Base-by-base conservation (phyloP, 1,284 basidiomycete genomes). In the Sanghuangporus sanghuang region DNA sequence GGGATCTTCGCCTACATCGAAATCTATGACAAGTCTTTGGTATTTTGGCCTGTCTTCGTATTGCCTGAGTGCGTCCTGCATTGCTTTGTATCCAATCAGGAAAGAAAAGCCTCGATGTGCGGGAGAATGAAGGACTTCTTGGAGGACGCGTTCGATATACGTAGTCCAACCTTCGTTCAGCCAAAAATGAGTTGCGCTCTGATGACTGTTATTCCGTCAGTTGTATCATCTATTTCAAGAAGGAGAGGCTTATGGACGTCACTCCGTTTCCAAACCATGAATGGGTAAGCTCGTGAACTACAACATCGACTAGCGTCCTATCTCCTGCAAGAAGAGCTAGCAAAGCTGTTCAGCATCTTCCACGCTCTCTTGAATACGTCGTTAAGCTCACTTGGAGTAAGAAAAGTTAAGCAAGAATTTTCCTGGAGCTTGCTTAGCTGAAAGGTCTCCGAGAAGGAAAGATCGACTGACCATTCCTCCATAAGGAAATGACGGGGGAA, bases 101-200 rank as follows among this genome's bases (percentile, higher is more conserved):
- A 81, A 94, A 40, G 85, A 85, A 71, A 95, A 95, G 12, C 87
- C 93, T 40, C 96, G 89, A 64, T 92, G 86, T 0, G 89, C 86
- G 16, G 92, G 85, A 0, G 89, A 85, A 71, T 96, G 87, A 1
- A 96, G 78, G 58, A 81, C 78, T 68, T 89, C 80, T 48, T 90
- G 86, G 42, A 97, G 80, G 8, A 97, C 78, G 23, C 95, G 86
- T 75, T 99, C 96, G 57, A 94, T 89, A 73, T 96, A 98, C 0
- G 93, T 96, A 39, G 95, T 97, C 90, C 93, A 97, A 40, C 94
- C 86, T 76, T 95, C 93, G 73, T 95, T 96, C 57, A 96, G 84
- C 93, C 93, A 96, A 79, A 96, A 96, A 73, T 93, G 90, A 4
- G 81, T 82, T 2, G 87, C 83, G 63, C 90, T 73, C 0, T 85